These are phyloP conservation scores for Triticum timopheevii DNA, from an alignment of 176 grass and related monocot species.

Conservation along the genomic window DNA sequence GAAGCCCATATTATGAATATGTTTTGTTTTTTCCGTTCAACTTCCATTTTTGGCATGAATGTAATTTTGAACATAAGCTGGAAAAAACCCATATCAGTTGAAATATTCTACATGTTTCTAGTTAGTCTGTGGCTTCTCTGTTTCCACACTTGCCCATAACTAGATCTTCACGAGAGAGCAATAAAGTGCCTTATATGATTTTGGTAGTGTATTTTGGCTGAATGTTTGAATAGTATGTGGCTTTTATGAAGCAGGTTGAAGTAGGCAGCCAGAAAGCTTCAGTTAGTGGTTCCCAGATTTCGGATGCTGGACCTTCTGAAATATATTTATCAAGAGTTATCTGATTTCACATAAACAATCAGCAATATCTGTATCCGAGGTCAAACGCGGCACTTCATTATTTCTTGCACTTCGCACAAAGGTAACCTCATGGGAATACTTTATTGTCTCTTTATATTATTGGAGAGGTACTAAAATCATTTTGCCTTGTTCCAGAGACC, in stretches of 20 bases:
- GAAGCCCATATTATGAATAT: too few relatives aligned
- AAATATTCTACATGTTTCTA: too few relatives aligned
- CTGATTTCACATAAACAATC: conserved; percentile 44
- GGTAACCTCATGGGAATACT: conserved; percentile 46
- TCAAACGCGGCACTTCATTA: conserved; percentile 54
- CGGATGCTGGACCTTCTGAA: conserved; percentile 48
- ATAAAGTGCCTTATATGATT: conserved; percentile 7
- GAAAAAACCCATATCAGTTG: too few relatives aligned
- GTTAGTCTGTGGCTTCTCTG: too few relatives aligned
- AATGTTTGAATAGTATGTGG: not conserved
- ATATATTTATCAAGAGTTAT: conserved; percentile 37
- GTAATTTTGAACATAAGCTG: too few relatives aligned
- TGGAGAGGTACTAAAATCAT: conserved; percentile 28
- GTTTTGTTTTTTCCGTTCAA: too few relatives aligned
- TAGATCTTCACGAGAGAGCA: not conserved
- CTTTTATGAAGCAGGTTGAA: conserved; percentile 41
- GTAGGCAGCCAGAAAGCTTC: conserved; percentile 52
- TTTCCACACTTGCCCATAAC: not conserved
- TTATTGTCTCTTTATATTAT: not conserved
- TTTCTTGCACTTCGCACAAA: conserved; percentile 32
- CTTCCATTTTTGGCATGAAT: too few relatives aligned
- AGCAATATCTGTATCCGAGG: conserved; percentile 52
- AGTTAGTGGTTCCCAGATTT: conserved; percentile 53
- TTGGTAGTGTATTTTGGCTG: conserved; percentile 12
- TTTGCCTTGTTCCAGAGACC: conserved; percentile 59